Base-by-base conservation (phyloP, 1,284 basidiomycete genomes). In the Kwoniella shivajii region DNA sequence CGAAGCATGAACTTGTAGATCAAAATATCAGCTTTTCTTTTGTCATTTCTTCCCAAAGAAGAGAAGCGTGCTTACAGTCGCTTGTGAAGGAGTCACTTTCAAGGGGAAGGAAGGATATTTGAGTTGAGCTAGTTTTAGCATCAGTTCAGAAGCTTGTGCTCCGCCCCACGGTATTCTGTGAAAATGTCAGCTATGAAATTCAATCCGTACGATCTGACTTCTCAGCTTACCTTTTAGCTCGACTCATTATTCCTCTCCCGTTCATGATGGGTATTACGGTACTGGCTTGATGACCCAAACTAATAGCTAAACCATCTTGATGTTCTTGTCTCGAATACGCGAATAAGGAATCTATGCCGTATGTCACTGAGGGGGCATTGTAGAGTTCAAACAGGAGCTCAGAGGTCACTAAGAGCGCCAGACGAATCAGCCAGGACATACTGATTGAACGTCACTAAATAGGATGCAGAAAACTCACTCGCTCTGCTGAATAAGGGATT, bases 341-440 rank as follows among this genome's bases (percentile, higher is more conserved):
- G 84, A 97, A 95, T 56, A 95, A 80, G 6, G 89, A 88, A 73
- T 99, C 96, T 61, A 98, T 80, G 56, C 91, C 92, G 75, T 91
- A 99, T 14, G 89, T 83, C 43, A 98, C 82, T 2, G 88, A 87
- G 0, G 94, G 94, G 1, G 88, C 91, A 16, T 84, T 84, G 74
- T 99, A 99, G 45, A 88, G 85, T 79, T 99, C 96, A 72, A 99
- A 99, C 76, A 99, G 85, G 24, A 99, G 85, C 73, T 99, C 96
- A 1, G 93, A 94, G 26, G 93, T 96, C 59, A 96, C 90, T 90
- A 67, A 9, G 14, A 16, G 43, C 51, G 37, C 51, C n/a, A 50
- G n/a, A 9, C 7, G 11, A 20, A 18, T 39, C 29, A 53, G 22
- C 10, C 18, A 44, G 16, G n/a, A 14, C 16, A 18, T 2, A n/a